Base-by-base conservation (phyloP, 2,329 filamentous ascomycete species). In the Xylariaceae sp. region DNA sequence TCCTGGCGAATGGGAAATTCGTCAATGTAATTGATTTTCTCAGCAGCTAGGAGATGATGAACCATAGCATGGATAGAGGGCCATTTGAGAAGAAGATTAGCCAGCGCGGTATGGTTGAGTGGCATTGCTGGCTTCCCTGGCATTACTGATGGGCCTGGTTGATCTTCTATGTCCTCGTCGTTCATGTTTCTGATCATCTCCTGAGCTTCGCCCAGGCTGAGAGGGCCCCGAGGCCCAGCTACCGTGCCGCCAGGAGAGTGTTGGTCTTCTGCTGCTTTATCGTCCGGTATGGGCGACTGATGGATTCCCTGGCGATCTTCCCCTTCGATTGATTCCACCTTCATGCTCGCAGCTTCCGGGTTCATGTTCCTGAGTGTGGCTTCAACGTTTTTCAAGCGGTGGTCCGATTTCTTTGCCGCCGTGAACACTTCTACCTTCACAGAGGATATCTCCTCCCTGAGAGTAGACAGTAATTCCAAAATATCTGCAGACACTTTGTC, bases 81-180 rank as follows among this genome's bases (percentile, higher is more conserved):
- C 81, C 85, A 89, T 36, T 77, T 73, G 19, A 97, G 68, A 15
- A 97, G 70, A 48, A 89, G 79, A 38, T 93, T 87, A 1, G 89
- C 89, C n/a, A 89, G 80, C 0, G 90, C 96, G 0, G 88, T 94
- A 57, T 97, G 91, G 51, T 95, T 87, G 19, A 83, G 78, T 1
- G 89, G 87, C 42, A 95, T 87, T 2, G 85, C 79, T 12, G 86
- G 77, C 50, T 81, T 75, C 34, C 79, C 81, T 1, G 75, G 74
- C 12, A 65, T 67, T 4, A 78, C 73, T 9, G 71, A 65, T 7
- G 72, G 71, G 7, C 73, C 72, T 16, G 75, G 73, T 34, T 75
- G 71, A 2, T 66, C 65, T 42, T 79, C 74, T 38, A 69, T 61
- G 38, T 74, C 69, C 24, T 78, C 74, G 37, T 65, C 60, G 9